Conservation (phyloP, 2,329 filamentous ascomycete species). For the Plectosphaerella cucumerina region DNA sequence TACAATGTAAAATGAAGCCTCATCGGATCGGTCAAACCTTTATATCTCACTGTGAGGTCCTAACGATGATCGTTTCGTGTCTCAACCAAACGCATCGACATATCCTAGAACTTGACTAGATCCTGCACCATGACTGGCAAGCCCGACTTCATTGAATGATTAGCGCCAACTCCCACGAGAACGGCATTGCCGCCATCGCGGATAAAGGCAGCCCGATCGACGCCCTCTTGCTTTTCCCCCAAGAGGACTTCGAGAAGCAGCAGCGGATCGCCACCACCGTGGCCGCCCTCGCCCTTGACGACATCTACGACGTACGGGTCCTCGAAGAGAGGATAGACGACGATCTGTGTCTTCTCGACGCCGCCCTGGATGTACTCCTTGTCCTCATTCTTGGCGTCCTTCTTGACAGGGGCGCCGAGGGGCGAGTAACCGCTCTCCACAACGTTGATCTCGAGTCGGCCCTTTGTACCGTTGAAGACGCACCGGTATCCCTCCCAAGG, state of each 20-base stretch:
- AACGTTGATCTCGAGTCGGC: constrained; percentile 41
- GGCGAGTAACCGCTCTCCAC: constrained; percentile 41
- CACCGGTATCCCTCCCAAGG: constrained; percentile 40
- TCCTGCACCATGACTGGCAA: constrained; percentile 18
- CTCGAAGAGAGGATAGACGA: constrained; percentile 36
- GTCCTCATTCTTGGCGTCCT: constrained; percentile 9
- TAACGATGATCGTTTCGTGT: too few species aligned
- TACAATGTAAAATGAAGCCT: too few species aligned
- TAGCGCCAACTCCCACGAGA: constrained; percentile 37
- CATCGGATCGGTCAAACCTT: too few species aligned
- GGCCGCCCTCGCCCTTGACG: constrained; percentile 32
- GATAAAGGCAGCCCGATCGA: constrained; percentile 35
- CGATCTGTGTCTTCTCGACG: constrained; percentile 28
- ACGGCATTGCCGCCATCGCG: constrained; percentile 40
- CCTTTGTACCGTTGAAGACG: constrained; percentile 37
- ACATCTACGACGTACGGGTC: constrained; percentile 37
- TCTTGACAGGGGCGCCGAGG: constrained; percentile 33
- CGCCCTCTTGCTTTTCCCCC: constrained; percentile 26
- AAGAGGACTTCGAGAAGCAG: constrained; percentile 40
- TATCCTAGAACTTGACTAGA: too few species aligned
- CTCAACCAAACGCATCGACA: too few species aligned
- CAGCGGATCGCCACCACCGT: constrained; percentile 42
- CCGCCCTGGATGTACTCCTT: constrained; percentile 28
- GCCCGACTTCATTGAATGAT: constrained; percentile 28
- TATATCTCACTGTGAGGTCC: too few species aligned